Evolutionary conservation across 208 protist genomes (phyloP).

Genomic region (Leishmania guyanensis): DNA sequence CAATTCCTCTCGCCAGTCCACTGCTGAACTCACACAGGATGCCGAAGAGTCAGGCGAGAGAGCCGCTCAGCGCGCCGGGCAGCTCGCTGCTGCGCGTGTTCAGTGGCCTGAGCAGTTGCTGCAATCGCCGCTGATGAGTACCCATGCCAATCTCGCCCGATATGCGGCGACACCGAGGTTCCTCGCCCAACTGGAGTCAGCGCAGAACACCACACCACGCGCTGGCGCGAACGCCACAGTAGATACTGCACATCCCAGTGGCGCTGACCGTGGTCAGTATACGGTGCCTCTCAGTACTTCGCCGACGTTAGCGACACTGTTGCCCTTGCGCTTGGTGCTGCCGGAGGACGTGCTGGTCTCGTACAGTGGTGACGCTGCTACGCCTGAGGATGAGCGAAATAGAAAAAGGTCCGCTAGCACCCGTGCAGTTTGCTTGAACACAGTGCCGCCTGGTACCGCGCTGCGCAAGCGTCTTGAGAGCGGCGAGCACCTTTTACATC

Average conservation of each 20-base stretch:
- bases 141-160: conserved; percentile 7
- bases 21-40: background rate
- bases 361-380: conserved; percentile 2
- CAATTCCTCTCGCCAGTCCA: background rate
- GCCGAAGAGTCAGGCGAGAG: background rate
- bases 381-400: background rate
- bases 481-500: conserved; percentile 11
- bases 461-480: conserved; percentile 1
- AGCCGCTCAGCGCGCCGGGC: background rate
- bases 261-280: background rate
- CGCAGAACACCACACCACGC: background rate
- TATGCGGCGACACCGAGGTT: conserved; percentile 2
- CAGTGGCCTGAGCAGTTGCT: conserved; percentile 31
- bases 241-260: background rate
- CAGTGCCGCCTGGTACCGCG: background rate
- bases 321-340: background rate
- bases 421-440: background rate
- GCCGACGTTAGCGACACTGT: background rate
- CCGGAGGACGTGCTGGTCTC: background rate
- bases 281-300: background rate
- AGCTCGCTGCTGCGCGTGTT: conserved; percentile 14
- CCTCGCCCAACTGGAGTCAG: background rate
- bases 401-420: background rate
- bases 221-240: background rate
- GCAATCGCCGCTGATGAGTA: conserved; percentile 20